phyloP scores from a whole-genome alignment of 1,284 basidiomycete species.

The Taiwanofungus camphoratus region DNA sequence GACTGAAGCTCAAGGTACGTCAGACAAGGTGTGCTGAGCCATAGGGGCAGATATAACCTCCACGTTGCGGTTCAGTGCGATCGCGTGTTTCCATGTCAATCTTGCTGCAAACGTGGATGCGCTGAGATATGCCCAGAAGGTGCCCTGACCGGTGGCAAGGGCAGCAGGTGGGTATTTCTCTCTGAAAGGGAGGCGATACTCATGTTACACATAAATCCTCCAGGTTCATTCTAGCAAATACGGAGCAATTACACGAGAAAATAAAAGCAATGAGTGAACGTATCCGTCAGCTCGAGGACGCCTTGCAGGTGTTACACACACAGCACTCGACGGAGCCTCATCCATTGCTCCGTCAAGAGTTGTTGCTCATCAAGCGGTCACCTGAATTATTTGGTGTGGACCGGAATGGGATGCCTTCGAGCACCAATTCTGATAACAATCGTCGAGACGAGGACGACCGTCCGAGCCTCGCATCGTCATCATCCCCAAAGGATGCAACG shows the following conservation, averaged over 20 bases:
- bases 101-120: constrained; percentile 56
- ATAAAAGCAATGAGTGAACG: constrained; percentile 56
- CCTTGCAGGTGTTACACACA: constrained; percentile 46
- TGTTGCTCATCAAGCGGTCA: constrained; percentile 31
- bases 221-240: constrained; percentile 67
- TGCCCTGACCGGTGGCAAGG: constrained; percentile 30
- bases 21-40: not conserved
- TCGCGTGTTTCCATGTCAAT: constrained; percentile 55
- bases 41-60: constrained; percentile 12
- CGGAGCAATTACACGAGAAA: constrained; percentile 64
- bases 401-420: constrained; percentile 12
- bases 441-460: constrained; percentile 23
- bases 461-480: constrained; percentile 5
- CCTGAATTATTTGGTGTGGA: constrained; percentile 27
- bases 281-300: constrained; percentile 64
- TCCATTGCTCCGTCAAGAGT: constrained; percentile 56
- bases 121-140: constrained; percentile 57
- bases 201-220: not conserved
- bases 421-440: constrained; percentile 9
- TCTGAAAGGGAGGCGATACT: not conserved
- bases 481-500: constrained; percentile 6
- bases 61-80: constrained; percentile 39
- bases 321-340: constrained; percentile 50
- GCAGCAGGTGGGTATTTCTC: constrained; percentile 25
- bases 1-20: constrained; percentile 49